phyloP scores from a whole-genome alignment of 73 alveolate genomes.

The Paramecium sonneborni region DNA sequence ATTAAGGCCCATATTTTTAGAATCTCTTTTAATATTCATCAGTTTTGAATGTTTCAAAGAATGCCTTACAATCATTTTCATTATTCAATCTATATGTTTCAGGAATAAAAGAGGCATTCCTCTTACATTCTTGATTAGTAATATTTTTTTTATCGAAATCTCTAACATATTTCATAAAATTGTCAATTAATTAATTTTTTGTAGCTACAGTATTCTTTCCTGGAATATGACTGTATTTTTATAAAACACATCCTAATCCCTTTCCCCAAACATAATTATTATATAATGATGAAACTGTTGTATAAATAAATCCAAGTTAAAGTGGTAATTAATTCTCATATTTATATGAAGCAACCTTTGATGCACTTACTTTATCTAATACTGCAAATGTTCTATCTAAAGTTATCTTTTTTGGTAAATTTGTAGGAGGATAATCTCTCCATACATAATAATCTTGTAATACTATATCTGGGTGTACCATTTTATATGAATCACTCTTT shows the following conservation, averaged over 20 bases:
- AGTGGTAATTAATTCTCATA: constrained; percentile 35
- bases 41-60: constrained; percentile 38
- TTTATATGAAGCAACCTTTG: neutral
- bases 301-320: constrained; percentile 18
- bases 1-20: constrained; percentile 56
- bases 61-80: constrained; percentile 59
- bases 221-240: constrained; percentile 62
- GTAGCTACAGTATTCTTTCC: constrained; percentile 54
- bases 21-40: neutral
- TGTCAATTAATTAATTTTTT: constrained; percentile 48
- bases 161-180: neutral
- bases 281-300: constrained; percentile 27
- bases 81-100: constrained; percentile 49
- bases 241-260: constrained; percentile 23
- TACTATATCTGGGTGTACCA: constrained; percentile 35
- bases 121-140: constrained; percentile 42
- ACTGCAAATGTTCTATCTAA: constrained; percentile 41
- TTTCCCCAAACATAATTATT: constrained; percentile 31
- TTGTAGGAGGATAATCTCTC: constrained; percentile 29
- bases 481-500: constrained; percentile 34
- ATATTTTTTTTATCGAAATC: neutral
- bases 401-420: constrained; percentile 9
- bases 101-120: constrained; percentile 59
- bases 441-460: constrained; percentile 19
- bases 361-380: neutral